phyloP scores from a whole-genome alignment of 1,284 basidiomycete species.

The Puccinia hordei region DNA sequence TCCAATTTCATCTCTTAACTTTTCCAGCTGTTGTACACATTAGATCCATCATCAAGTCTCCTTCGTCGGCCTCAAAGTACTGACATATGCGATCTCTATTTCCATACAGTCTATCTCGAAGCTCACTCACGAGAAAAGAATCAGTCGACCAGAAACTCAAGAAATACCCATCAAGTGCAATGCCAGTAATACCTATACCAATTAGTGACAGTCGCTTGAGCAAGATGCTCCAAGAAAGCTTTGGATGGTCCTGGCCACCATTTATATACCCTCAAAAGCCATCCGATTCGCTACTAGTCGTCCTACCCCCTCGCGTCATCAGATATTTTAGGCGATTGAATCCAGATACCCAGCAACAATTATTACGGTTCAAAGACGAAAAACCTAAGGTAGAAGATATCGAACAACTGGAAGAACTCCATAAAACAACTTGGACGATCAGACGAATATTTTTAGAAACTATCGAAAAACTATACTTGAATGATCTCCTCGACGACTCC shows the following conservation, averaged over 20 bases:
- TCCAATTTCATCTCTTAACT: background rate
- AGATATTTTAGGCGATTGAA: conserved; percentile 19
- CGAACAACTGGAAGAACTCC: conserved; percentile 8
- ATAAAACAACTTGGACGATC: conserved; percentile 32
- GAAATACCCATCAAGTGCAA: background rate
- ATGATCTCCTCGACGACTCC: conserved; percentile 6
- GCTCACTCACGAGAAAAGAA: background rate
- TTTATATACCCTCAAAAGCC: background rate
- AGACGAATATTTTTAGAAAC: conserved; percentile 31
- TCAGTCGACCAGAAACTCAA: background rate
- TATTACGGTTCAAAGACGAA: conserved; percentile 17
- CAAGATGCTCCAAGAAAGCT: conserved; percentile 19
- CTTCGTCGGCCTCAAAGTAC: too few relatives aligned
- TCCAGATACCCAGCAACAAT: conserved; percentile 12
- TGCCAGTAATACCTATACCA: conserved; percentile 10
- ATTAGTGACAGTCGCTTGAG: conserved; percentile 4
- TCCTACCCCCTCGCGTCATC: conserved; percentile 17
- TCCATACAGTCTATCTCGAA: too few relatives aligned
- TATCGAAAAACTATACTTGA: conserved; percentile 8
- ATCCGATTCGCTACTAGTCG: background rate
- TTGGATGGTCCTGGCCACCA: conserved; percentile 43
- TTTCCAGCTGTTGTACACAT: background rate
- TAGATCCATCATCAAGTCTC: background rate
- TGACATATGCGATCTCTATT: too few relatives aligned
- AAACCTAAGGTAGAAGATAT: background rate